Evolutionary conservation across 345 rosid genomes (phyloP).

Genomic region (Brassica juncea): DNA sequence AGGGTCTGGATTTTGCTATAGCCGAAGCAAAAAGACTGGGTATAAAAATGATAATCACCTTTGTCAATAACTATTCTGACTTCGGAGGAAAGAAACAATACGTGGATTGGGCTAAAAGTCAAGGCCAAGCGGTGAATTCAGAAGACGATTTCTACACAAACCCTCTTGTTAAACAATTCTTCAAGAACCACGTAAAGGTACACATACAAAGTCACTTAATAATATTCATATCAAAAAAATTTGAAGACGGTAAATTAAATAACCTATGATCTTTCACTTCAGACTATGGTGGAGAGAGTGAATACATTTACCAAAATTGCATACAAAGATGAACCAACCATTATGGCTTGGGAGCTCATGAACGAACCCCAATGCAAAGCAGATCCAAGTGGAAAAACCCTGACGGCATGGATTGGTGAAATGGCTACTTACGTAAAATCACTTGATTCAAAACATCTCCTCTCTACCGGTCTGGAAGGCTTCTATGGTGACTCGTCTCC

Average conservation of each 20-base stretch:
- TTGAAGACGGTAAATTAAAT: not conserved
- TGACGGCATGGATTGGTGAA: constrained; percentile 65
- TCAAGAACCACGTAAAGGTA: constrained; percentile 39
- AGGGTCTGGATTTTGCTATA: constrained; percentile 41
- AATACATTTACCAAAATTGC: constrained; percentile 61
- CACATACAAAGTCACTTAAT: not conserved
- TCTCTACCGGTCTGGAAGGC: constrained; percentile 75
- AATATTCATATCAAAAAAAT: not conserved
- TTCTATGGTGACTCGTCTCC: constrained; percentile 64
- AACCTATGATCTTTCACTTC: not conserved
- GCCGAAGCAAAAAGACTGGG: constrained; percentile 38
- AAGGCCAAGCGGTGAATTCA: constrained; percentile 15
- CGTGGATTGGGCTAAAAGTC: constrained; percentile 30
- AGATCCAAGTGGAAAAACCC: constrained; percentile 53
- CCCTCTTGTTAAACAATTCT: constrained; percentile 26
- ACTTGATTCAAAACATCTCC: constrained; percentile 57
- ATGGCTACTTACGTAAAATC: constrained; percentile 71
- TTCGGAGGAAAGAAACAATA: constrained; percentile 35
- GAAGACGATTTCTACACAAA: constrained; percentile 39
- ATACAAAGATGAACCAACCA: constrained; percentile 74
- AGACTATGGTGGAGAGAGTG: constrained; percentile 63
- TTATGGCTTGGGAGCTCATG: constrained; percentile 89
- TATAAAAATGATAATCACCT: constrained; percentile 30
- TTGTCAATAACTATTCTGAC: constrained; percentile 30
- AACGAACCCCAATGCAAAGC: constrained; percentile 66